Percentiles rank a stretch among this genome's conserved stretches.
Conservation (phyloP, 441 rosid genomes). For the Erysimum cheiri region DNA sequence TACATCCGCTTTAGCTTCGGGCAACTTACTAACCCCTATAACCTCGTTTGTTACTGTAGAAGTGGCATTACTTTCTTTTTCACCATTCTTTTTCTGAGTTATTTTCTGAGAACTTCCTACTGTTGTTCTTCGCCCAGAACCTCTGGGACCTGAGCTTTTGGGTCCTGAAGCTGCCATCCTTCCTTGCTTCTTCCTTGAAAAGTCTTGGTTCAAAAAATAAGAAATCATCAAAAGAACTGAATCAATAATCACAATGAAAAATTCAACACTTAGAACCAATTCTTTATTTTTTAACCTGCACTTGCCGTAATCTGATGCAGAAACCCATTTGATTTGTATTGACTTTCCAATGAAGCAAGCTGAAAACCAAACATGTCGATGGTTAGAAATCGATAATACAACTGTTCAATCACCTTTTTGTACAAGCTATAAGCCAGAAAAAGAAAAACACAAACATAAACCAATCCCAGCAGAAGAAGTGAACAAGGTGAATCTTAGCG, state of each 20-base stretch:
- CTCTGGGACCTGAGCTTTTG: conserved; percentile 57
- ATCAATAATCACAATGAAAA: conserved; percentile 16
- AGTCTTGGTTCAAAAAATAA: conserved; percentile 56
- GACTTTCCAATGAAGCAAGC: conserved; percentile 56
- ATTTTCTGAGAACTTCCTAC: conserved; percentile 55
- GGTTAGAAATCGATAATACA: conserved; percentile 26
- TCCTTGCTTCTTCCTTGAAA: conserved; percentile 68
- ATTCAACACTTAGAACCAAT: background rate
- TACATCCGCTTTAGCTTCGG: conserved; percentile 43
- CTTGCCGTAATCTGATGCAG: conserved; percentile 58
- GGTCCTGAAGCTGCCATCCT: conserved; percentile 54
- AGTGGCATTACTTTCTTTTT: conserved; percentile 51
- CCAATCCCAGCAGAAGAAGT: conserved; percentile 26
- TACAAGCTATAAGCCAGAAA: conserved; percentile 19
- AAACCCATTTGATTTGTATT: conserved; percentile 48
- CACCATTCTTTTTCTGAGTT: conserved; percentile 50
- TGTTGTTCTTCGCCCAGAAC: conserved; percentile 53
- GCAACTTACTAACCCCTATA: conserved; percentile 36
- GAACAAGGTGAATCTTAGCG: background rate
- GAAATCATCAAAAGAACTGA: conserved; percentile 22
- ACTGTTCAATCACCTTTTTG: conserved; percentile 7
- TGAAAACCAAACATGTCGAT: conserved; percentile 48
- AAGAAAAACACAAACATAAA: background rate
- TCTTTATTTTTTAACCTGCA: conserved; percentile 58
- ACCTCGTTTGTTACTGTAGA: conserved; percentile 44